Percentiles rank a stretch among this genome's conserved stretches.
Evolutionary conservation across 139 green algal species (phyloP).

Genomic region (Mesotaenium endlicherianum): DNA sequence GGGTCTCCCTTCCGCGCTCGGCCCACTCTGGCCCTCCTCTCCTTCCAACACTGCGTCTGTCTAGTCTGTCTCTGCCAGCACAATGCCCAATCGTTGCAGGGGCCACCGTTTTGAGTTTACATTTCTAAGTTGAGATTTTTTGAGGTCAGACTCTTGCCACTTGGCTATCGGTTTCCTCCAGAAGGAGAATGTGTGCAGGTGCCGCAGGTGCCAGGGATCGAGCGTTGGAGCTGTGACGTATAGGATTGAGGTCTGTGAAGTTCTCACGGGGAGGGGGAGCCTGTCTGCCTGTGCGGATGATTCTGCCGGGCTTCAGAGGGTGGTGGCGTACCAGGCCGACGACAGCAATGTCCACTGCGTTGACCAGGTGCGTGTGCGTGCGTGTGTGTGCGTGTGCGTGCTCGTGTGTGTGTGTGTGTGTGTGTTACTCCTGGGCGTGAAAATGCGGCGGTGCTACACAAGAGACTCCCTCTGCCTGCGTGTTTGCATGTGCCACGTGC

Average conservation of each 20-base stretch:
- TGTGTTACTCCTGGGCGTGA: too few relatives aligned
- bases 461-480: too few relatives aligned
- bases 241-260: neutral
- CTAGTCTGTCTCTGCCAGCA: neutral
- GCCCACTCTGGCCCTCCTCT: neutral
- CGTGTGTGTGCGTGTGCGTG: neutral
- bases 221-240: neutral
- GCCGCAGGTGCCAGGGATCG: neutral
- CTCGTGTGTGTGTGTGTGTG: neutral
- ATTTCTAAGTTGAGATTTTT: neutral
- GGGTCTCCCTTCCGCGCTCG: neutral
- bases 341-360: neutral
- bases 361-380: neutral
- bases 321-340: conserved; percentile 6
- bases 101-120: too few relatives aligned
- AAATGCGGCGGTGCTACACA: too few relatives aligned
- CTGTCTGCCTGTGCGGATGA: neutral
- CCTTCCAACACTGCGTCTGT: neutral
- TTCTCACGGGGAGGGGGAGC: neutral
- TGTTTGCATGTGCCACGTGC: too few relatives aligned
- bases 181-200: neutral
- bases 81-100: neutral
- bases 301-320: neutral
- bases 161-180: neutral
- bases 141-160: neutral